Base-by-base conservation (phyloP, 441 rosid species). In the Daphne laureola region DNA sequence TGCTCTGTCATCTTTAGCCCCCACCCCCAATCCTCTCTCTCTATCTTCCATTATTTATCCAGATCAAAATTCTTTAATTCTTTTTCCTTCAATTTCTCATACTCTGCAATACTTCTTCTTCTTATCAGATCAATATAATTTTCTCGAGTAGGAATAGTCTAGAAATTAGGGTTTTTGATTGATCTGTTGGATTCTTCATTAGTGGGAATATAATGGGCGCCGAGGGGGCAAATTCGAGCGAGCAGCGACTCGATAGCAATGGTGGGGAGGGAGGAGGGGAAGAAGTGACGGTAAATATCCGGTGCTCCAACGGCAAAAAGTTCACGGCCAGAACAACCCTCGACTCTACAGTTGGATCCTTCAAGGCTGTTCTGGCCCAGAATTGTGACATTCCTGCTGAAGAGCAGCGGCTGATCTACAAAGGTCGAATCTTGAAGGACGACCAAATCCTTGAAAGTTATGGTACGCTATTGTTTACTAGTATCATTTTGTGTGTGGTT, bases 401-500 rank as follows among this genome's bases (percentile, higher is more conserved):
- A 59, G 86, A 83, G 58, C 95, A 83, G 67, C 77, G 86, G 2
- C 59, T 86, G 78, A 86, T 86, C 69, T 86, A 83, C 58, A 86
- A 79, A 55, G 95, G 95, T 11, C 87, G 89, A 52, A 83, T 86
- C 61, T 69, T 86, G 55, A 86, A 86, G 67, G 90, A 83, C 55
- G 88, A 79, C 55, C 82, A 79, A 49, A 64, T 78, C 43, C 84
- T 83, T 17, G 62, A 55, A 16, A 79, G 82, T 71, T 86, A 83
- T 66, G 90, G 91, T 79, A 53, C 5, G 60, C 23, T 43, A 18
- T 49, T 53, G 12, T 3, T 31, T 31, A 31, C n/a, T n/a, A n/a
- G n/a, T n/a, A n/a, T 8, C 36, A 6, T 4, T 31, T 31, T 31
- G 36, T 31, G 8, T 5, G 6, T 31, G 36, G 36, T 31, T 31